Conservation (phyloP, 108 stramenopile species). For the Cyclostephanos invisitatus region DNA sequence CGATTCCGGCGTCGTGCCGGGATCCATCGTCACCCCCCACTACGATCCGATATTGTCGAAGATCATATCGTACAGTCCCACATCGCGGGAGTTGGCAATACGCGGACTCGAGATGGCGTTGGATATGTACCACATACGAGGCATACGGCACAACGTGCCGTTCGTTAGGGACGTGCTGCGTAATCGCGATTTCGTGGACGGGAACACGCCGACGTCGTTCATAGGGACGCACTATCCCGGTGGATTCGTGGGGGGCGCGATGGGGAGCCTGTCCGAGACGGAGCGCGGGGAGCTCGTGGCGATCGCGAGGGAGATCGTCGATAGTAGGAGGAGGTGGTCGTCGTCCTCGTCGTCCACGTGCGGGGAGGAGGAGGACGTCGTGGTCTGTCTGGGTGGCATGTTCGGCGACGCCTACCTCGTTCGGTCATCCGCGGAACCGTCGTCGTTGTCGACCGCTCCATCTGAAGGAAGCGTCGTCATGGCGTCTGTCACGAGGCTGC, state of each 20-base stretch:
- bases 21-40: constrained; percentile 83
- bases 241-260: constrained; percentile 78
- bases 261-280: constrained; percentile 41
- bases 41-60: constrained; percentile 99
- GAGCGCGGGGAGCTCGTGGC: constrained; percentile 67
- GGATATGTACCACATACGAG: constrained; percentile 90
- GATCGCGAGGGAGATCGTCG: constrained; percentile 52
- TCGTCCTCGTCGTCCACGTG: constrained; percentile 22
- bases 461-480: constrained; percentile 6
- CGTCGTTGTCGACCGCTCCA: constrained; percentile 11
- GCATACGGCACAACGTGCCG: constrained; percentile 91
- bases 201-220: constrained; percentile 92
- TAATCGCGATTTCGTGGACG: constrained; percentile 71
- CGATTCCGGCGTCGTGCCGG: constrained; percentile 91
- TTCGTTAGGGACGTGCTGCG: constrained; percentile 79
- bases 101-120: constrained; percentile 71
- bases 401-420: constrained; percentile 71
- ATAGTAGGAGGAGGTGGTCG: constrained; percentile 30
- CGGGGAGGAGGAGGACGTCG: constrained; percentile 37
- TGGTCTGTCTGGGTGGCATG: constrained; percentile 76
- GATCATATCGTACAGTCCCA: constrained; percentile 74
- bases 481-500: constrained; percentile 23
- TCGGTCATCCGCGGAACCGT: constrained; percentile 4
- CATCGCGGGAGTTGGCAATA: constrained; percentile 68
- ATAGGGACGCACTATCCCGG: constrained; percentile 91